Base-by-base conservation (phyloP, 768 basidiomycete species). In the Mycena capillaripes region DNA sequence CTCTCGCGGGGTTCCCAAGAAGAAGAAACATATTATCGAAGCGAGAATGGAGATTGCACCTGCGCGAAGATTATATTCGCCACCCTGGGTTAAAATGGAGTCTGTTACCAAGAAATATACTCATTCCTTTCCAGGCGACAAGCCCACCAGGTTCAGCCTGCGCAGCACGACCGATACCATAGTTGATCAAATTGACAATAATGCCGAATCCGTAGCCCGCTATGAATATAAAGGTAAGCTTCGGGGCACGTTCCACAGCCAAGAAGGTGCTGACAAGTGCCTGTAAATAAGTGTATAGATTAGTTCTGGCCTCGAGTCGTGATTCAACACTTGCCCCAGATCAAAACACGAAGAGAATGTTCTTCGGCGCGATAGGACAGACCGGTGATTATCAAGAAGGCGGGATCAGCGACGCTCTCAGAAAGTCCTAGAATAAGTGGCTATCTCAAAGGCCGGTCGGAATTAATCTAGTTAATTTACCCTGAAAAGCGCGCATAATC, bases 351-450 rank as follows among this genome's bases (percentile, higher is more conserved):
- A 34, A 62, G 44, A 9, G 30, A 29, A 46, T 62, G 61, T 23
- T 62, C 61, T 34, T 62, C 61, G 9, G 29, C 50, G 61, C 61
- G 61, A 16, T 62, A 62, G 29, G 61, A 62, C 21, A 62, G 29
- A 4, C 61, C 61, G 16, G 61, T 62, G 32, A 62, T 48, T 5
- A 62, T 2, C 32, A 62, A 62, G 23, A 62, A 30, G 8, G 61
- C 61, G 10, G 61, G 61, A 16, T 29, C 21, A 16, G n/a, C 11
- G 21, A 48, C 16, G 44, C 61, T 62, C 46, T 62, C 61, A 2
- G 46, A 19, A 48, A 62, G 2, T 29, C 61, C 61, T 62, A 42
- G 16, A 16, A 17, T 11, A 4, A 17, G 12, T 12, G 34, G 34
- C 12, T 12, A 36, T 36, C 6, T 36, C 12, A 36, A 12, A 6